Conservation (phyloP, 1,284 basidiomycete species). For the Fomitopsis pinicola region DNA sequence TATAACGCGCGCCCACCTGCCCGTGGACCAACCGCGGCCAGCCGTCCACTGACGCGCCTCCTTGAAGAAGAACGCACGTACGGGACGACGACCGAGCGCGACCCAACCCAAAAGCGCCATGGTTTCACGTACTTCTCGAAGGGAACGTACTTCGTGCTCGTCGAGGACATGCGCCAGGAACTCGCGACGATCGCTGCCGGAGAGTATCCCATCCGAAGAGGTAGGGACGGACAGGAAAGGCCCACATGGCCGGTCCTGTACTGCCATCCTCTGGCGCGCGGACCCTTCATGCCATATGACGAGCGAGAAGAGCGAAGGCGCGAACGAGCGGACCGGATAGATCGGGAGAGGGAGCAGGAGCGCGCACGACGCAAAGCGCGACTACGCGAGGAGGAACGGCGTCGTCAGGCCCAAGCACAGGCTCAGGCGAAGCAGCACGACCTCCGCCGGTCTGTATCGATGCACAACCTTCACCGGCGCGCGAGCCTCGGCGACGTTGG, state of each 20-base stretch:
- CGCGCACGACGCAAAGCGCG: slow-evolving; percentile 36
- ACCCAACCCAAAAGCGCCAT: slow-evolving; percentile 81
- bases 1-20: slow-evolving; percentile 21
- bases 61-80: slow-evolving; percentile 86
- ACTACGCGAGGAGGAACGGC: slow-evolving; percentile 32
- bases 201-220: slow-evolving; percentile 56
- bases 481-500: slow-evolving; percentile 29
- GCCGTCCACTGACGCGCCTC: slow-evolving; percentile 55
- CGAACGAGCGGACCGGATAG: slow-evolving; percentile 51
- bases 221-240: slow-evolving; percentile 45
- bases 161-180: slow-evolving; percentile 87
- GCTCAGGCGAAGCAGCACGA: slow-evolving; percentile 43
- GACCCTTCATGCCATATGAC: slow-evolving; percentile 71
- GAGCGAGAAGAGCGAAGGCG: slow-evolving; percentile 65
- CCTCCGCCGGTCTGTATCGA: slow-evolving; percentile 72
- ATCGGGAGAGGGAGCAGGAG: slow-evolving; percentile 44
- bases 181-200: slow-evolving; percentile 65
- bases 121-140: slow-evolving; percentile 90
- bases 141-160: slow-evolving; percentile 76
- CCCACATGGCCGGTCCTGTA: slow-evolving; percentile 68
- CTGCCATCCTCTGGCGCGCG: slow-evolving; percentile 66
- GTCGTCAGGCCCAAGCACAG: slow-evolving; percentile 38
- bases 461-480: slow-evolving; percentile 69
- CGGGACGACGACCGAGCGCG: slow-evolving; percentile 87
- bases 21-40: slow-evolving; percentile 20